These are phyloP conservation scores for Lotus japonicus DNA, from an alignment of 306 rosid species.

Conservation along the genomic window DNA sequence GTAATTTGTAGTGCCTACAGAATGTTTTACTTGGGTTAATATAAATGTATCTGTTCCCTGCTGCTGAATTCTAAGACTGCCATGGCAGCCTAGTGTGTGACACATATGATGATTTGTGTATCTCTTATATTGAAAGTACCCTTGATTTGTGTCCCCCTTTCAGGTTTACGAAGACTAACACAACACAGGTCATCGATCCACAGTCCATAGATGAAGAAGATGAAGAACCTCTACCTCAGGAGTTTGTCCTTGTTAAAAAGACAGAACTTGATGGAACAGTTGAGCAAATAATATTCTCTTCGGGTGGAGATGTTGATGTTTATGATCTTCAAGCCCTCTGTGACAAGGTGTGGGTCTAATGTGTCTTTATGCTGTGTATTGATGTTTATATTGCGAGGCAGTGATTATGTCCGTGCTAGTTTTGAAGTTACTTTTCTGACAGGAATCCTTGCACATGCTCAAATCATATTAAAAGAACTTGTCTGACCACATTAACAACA, in stretches of 20 bases:
- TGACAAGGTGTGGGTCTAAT: slow-evolving; percentile 61
- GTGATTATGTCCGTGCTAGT: background rate
- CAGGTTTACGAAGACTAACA: slow-evolving; percentile 61
- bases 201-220: slow-evolving; percentile 47
- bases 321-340: slow-evolving; percentile 90
- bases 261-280: slow-evolving; percentile 70
- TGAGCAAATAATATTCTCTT: slow-evolving; percentile 83
- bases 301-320: slow-evolving; percentile 82
- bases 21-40: background rate
- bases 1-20: background rate
- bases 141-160: background rate
- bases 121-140: slow-evolving; percentile 10
- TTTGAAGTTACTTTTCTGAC: slow-evolving; percentile 15
- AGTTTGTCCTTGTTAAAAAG: slow-evolving; percentile 80
- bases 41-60: background rate
- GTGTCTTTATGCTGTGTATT: slow-evolving; percentile 3
- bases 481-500: background rate
- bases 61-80: slow-evolving; percentile 2
- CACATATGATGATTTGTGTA: background rate
- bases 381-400: background rate
- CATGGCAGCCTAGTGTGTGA: background rate
- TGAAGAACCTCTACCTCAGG: slow-evolving; percentile 73
- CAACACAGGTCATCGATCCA: slow-evolving; percentile 66
- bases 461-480: slow-evolving; percentile 3
- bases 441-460: background rate